These are phyloP conservation scores for Moesziomyces parantarcticus DNA, from an alignment of 1,284 basidiomycete genomes.

Conservation along the genomic window DNA sequence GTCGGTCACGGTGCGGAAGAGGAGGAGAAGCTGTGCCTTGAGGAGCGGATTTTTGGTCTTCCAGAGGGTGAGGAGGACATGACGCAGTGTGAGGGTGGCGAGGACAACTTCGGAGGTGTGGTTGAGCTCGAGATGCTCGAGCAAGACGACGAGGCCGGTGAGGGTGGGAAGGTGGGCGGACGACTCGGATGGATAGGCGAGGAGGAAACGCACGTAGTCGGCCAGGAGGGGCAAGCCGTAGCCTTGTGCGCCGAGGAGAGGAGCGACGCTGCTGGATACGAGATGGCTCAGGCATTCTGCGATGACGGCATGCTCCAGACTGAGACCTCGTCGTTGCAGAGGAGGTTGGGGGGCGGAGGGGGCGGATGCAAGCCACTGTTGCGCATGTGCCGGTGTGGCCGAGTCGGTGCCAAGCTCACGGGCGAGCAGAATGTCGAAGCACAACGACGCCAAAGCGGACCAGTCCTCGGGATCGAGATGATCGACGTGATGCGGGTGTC, in stretches of 20 bases:
- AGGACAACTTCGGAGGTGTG: conserved; percentile 19
- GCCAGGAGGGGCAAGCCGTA: conserved; percentile 40
- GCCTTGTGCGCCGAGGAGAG: conserved; percentile 25
- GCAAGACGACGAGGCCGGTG: conserved; percentile 41
- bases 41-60: conserved; percentile 44
- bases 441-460: conserved; percentile 76
- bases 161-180: conserved; percentile 52
- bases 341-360: background rate
- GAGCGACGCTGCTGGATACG: conserved; percentile 36
- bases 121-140: conserved; percentile 54
- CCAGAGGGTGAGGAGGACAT: conserved; percentile 29
- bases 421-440: conserved; percentile 71
- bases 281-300: conserved; percentile 49
- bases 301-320: conserved; percentile 48
- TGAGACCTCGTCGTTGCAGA: conserved; percentile 19
- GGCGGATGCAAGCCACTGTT: conserved; percentile 19
- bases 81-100: conserved; percentile 24
- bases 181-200: conserved; percentile 34
- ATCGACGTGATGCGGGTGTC: conserved; percentile 80
- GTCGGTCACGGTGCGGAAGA: conserved; percentile 39
- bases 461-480: conserved; percentile 77
- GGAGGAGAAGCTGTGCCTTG: conserved; percentile 53
- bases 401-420: conserved; percentile 23
- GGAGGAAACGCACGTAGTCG: conserved; percentile 48
- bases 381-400: background rate